Base-by-base conservation (phyloP, 768 basidiomycete species). In the Floccularia luteovirens region DNA sequence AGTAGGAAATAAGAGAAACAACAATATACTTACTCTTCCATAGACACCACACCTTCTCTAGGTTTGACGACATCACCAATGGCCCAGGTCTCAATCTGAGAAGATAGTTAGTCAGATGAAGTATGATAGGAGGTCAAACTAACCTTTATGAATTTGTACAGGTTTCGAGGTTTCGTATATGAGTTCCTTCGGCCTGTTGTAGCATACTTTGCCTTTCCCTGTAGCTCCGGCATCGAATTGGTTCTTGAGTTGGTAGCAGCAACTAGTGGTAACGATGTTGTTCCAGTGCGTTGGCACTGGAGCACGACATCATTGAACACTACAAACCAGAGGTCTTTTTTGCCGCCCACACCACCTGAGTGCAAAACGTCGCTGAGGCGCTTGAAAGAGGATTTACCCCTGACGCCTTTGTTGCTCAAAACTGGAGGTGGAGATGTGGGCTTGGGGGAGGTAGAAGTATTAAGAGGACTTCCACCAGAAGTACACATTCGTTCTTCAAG, bases 241-340 rank as follows among this genome's bases (percentile, higher is more conserved):
- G 84, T 75, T 41, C 88, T 67, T 21, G 79, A 77, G 47, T 73
- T 79, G 17, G 78, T 73, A 3, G 74, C 69, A 6, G 83, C 69
- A 6, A 80, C 83, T 44, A 91, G 58, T 2, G 89, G 89, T 35
- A 91, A 56, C 5, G 82, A 85, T 0, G 96, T 99, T 5, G 83
- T 83, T 7, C 96, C 94, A 2, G 82, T 86, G 39, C 89, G 74
- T 52, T 92, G 89, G 57, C 93, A 98, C 33, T 91, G 76, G 25
- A 99, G 62, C 4, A 91, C 83, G 33, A 99, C 94, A 54, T 99
- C 96, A 41, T 92, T 93, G 69, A 99, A 97, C 11, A 82, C 78
- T 1, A 99, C 89, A 40, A 93, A 72, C 96, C 96, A 99, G 31
- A 91, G 54, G 50, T 99, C 94, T 53, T 83, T 82, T 67, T 85